Evolutionary conservation across 2,329 filamentous ascomycete species (phyloP), one percentile per base, ranked within the genome.

Genomic region (Neonectria neomacrospora): DNA sequence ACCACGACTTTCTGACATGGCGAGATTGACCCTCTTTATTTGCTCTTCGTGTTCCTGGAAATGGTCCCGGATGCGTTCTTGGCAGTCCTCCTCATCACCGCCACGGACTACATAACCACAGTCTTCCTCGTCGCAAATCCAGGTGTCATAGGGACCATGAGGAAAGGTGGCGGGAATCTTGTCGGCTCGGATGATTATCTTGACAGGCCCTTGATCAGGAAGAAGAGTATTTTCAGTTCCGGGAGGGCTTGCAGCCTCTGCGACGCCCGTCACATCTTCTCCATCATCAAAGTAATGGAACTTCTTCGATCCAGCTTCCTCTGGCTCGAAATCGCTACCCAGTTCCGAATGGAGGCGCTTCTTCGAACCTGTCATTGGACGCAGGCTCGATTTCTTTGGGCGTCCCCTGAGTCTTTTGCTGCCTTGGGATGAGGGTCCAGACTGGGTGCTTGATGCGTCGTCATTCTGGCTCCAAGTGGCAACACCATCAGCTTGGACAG

Each of bases 91-190:
- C 44, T 85, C 81, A 47, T 87, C 84, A n/a, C 87, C 87, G 2
- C 83, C 84, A 64, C 89, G 88, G 11, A 92, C 87, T 42, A 89
- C 82, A 68, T 88, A 88, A 39, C 79, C 79, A 71, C 91, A 93
- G 23, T 85, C 88, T 11, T 88, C 85, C 64, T 90, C 83, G 5
- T 85, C 84, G 71, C 91, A 93, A 1, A 80, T 80, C 90, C 90
- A 93, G 0, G 87, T 88, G 56, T 89, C 85, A 62, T 88, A 82
- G 0, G 87, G 85, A 0, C 86, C 88, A 34, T 82, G 80, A 0
- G 86, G 82, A 3, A 75, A 77, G 8, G 79, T 78, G 4, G 83
- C 82, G 0, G 85, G 85, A 11, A 86, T 69, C 51, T 77, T 81
- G 58, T 87, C 84, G 5, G 84, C 79, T 26, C 80, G 80, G 10